These are phyloP conservation scores for Leccinum subgranulosum DNA, from an alignment of 768 basidiomycete genomes.

Conservation along the genomic window DNA sequence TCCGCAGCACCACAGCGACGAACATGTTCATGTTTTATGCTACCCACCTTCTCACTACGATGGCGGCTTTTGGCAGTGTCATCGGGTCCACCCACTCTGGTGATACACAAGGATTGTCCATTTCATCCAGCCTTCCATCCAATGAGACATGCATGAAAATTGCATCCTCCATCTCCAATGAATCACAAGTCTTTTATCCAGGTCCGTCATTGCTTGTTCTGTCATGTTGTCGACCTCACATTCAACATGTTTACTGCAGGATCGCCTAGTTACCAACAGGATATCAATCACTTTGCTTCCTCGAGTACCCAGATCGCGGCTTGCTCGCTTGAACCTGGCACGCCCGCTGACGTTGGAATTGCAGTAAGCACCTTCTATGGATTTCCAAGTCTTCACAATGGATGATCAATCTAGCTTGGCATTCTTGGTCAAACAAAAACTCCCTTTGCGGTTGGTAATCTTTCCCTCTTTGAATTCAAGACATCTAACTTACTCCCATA, in stretches of 20 bases:
- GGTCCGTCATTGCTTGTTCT: neutral
- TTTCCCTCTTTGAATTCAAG: too few relatives aligned
- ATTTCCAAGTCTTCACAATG: too few relatives aligned
- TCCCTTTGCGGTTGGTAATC: neutral
- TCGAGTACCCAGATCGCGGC: neutral
- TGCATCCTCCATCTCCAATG: neutral
- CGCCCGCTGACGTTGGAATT: neutral
- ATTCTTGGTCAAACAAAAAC: neutral
- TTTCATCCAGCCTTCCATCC: neutral
- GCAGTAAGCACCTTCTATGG: neutral
- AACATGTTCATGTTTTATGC: slow-evolving; percentile 8
- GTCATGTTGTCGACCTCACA: too few relatives aligned
- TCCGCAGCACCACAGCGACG: neutral
- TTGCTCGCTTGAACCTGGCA: neutral
- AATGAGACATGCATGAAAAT: slow-evolving; percentile 1
- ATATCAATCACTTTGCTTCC: slow-evolving; percentile 26
- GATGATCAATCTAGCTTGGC: neutral
- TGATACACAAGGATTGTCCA: neutral
- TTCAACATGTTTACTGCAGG: neutral
- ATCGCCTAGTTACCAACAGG: slow-evolving; percentile 35
- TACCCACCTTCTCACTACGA: neutral
- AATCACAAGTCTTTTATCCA: slow-evolving; percentile 1
- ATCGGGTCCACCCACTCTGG: neutral
- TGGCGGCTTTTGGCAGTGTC: neutral
- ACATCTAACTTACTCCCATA: neutral